phyloP scores from a whole-genome alignment of 495 filamentous ascomycete species.

The Cercophora sp. region DNA sequence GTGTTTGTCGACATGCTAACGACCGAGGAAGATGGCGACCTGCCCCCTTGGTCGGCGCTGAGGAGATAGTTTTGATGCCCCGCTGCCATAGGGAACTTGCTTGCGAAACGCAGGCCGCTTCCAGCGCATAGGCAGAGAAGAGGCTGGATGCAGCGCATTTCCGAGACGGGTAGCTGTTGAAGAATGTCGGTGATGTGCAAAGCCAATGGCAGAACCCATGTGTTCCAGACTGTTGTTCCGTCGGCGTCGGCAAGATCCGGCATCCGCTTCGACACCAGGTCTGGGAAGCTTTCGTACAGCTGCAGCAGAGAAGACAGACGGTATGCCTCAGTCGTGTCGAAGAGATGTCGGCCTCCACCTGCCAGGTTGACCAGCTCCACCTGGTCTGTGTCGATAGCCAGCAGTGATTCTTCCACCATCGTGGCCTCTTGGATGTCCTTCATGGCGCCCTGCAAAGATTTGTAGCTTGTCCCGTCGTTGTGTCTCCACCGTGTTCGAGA shows the following conservation, averaged over 20 bases:
- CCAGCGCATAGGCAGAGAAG: slow-evolving; percentile 33
- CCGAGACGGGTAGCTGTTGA: slow-evolving; percentile 16
- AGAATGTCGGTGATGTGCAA: slow-evolving; percentile 25
- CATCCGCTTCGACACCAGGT: slow-evolving; percentile 23
- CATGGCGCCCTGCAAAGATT: slow-evolving; percentile 27
- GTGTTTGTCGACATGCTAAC: background rate
- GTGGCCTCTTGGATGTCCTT: slow-evolving; percentile 29
- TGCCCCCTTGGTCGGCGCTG: slow-evolving; percentile 9
- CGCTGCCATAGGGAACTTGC: slow-evolving; percentile 17
- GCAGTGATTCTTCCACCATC: slow-evolving; percentile 21
- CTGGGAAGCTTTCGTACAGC: slow-evolving; percentile 32
- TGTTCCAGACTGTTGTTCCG: slow-evolving; percentile 18
- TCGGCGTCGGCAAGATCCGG: slow-evolving; percentile 17
- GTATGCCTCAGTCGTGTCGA: slow-evolving; percentile 27
- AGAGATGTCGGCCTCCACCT: slow-evolving; percentile 6
- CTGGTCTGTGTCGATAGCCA: slow-evolving; percentile 13
- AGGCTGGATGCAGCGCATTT: slow-evolving; percentile 31
- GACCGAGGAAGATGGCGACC: background rate
- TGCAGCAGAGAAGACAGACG: slow-evolving; percentile 30
- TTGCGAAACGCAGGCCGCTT: slow-evolving; percentile 27
- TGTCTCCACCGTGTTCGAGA: slow-evolving; percentile 31
- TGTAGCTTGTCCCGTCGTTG: slow-evolving; percentile 27
- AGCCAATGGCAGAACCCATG: slow-evolving; percentile 25
- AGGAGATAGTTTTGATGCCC: slow-evolving; percentile 18
- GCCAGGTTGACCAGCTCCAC: background rate